Evolutionary conservation across 1,284 basidiomycete species (phyloP), one percentile per base, ranked within the genome.

Genomic region (Austroboletus niveus): DNA sequence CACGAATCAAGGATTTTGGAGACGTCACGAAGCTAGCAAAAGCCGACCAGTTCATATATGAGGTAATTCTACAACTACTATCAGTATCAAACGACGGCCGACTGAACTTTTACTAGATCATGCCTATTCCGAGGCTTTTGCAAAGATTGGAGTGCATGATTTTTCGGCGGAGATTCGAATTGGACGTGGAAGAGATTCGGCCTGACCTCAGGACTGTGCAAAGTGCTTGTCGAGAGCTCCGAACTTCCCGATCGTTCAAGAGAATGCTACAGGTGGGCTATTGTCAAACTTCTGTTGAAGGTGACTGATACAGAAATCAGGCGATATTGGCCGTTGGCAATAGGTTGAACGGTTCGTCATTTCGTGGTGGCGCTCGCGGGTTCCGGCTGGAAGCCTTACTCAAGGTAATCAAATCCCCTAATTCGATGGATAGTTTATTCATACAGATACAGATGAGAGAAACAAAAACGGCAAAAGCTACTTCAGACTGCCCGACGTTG

Each of bases 141-240:
- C 79, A 87, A 57, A 79, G 94, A 3, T 68, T 94, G 32, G 82
- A 85, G 7, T 88, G 85, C 60, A 93, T 95, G 87, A 67, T 94
- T 14, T 95, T 89, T 69, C 83, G 91, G 22, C 79, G 84, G 22
- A 86, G 84, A 56, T 79, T 96, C 22, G 90, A 94, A 49, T 63
- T 92, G 42, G 90, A 93, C 32, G 76, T 94, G 35, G 89, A 87
- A 54, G 94, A 96, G 71, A 78, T 91, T 39, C 81, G 88, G 35
- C 92, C 91, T 1, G 92, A 96, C 56, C 68, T 96, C 12, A 80
- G 86, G 57, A 85, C 85, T 15, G 65, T 96, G n/a, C 79, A 84
- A 45, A 80, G 81, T 54, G 92, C 92, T 0, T 85, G 82, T 35
- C 75, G 74, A 29, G 90, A 96, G 64, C 68, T 96, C n/a, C 81